Evolutionary conservation across 2,329 filamentous ascomycete species (phyloP).

Genomic region (Fusarium phyllophilum): DNA sequence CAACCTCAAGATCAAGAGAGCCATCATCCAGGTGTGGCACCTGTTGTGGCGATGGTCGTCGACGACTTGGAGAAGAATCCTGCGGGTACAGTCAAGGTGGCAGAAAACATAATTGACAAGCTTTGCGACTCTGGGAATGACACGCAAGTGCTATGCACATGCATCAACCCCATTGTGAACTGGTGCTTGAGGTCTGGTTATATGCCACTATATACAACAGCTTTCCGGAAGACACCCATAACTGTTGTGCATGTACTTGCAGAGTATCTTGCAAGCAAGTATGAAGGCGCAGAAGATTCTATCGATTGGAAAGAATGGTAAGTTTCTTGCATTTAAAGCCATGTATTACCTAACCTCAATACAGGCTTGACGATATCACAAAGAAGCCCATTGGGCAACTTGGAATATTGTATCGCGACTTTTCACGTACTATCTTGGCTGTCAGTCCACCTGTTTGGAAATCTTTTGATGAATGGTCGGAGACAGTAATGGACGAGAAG

Average conservation of each 20-base stretch:
- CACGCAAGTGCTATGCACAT: background rate
- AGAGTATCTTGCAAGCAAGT: background rate
- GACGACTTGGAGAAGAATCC: background rate
- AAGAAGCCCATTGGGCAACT: background rate
- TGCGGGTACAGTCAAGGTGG: background rate
- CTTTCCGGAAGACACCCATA: background rate
- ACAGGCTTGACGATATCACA: background rate
- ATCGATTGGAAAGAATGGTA: constrained; percentile 20
- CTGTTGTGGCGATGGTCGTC: background rate
- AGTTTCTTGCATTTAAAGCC: background rate
- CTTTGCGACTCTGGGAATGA: background rate
- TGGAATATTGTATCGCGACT: background rate
- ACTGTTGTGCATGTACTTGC: background rate
- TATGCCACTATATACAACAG: background rate
- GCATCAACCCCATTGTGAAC: background rate
- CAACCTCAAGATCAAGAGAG: background rate
- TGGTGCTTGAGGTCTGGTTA: constrained; percentile 8
- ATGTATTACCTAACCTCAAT: background rate
- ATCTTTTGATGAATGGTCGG: constrained; percentile 1
- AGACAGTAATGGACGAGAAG: background rate
- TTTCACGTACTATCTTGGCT: background rate
- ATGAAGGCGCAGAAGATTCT: background rate
- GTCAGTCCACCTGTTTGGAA: background rate
- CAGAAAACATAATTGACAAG: background rate
- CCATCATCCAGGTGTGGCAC: background rate